phyloP scores from a whole-genome alignment of 352 stramenopile species.

The Phytophthora tubulina region DNA sequence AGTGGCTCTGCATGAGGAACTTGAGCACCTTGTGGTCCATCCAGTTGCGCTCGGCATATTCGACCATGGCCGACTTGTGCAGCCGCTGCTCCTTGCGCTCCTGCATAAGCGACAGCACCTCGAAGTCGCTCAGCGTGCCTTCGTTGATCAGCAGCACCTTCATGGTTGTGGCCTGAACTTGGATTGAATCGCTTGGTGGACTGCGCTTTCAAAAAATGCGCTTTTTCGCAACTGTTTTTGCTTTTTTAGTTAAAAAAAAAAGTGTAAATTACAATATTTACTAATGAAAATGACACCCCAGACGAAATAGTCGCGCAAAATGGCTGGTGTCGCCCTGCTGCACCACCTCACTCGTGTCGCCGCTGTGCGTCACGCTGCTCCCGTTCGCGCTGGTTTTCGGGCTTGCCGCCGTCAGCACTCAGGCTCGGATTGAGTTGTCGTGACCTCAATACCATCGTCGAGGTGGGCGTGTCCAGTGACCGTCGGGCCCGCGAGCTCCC shows the following conservation, averaged over 20 bases:
- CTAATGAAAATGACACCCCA: no score
- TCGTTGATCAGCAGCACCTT: slow-evolving; percentile 90
- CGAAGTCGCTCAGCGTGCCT: slow-evolving; percentile 79
- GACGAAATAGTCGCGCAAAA: no score
- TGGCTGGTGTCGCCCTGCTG: slow-evolving; percentile 9
- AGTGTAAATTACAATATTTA: not conserved
- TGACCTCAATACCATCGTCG: slow-evolving; percentile 70
- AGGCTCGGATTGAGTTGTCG: slow-evolving; percentile 61
- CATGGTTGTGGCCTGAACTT: slow-evolving; percentile 46
- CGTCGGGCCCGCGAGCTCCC: slow-evolving; percentile 43
- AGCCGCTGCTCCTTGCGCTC: slow-evolving; percentile 81
- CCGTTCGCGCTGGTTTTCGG: slow-evolving; percentile 51
- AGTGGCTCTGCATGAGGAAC: slow-evolving; percentile 81
- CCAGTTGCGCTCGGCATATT: slow-evolving; percentile 90
- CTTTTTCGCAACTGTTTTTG: not conserved
- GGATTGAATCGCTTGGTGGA: slow-evolving; percentile 20
- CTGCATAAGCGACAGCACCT: slow-evolving; percentile 85
- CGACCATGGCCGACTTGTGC: slow-evolving; percentile 78
- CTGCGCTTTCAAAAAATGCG: no score
- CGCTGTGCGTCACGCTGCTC: slow-evolving; percentile 54
- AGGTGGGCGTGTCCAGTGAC: slow-evolving; percentile 60
- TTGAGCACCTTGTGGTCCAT: slow-evolving; percentile 93
- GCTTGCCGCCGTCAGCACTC: slow-evolving; percentile 37
- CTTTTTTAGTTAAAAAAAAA: slow-evolving; percentile 13
- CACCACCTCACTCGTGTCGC: slow-evolving; percentile 36